A percentile compares a stretch with the other conserved stretches of the same genome.
Evolutionary conservation across 192 early-diverging fungal genomes (phyloP).

Genomic region (Backusella westeae): DNA sequence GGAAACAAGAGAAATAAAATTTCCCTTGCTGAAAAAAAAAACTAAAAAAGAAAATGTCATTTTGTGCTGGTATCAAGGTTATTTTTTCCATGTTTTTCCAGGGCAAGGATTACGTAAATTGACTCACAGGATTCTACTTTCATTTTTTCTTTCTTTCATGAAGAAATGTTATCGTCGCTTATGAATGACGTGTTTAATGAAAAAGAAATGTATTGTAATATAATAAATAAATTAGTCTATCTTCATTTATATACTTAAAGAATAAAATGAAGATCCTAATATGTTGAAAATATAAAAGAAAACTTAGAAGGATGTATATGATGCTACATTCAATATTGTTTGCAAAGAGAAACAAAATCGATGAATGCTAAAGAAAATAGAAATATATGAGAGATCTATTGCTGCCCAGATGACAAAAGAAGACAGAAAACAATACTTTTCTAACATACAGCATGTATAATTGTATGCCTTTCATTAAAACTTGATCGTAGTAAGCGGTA

Average conservation of each 20-base stretch:
- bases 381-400: background rate
- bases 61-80: background rate
- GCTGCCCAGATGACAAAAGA: background rate
- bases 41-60: background rate
- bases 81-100: background rate
- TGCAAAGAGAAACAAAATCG: background rate
- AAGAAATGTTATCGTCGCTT: background rate
- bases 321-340: too few species aligned
- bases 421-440: background rate
- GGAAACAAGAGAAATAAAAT: background rate
- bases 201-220: too few species aligned
- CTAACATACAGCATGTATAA: background rate
- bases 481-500: background rate
- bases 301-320: too few species aligned
- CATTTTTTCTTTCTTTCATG: background rate
- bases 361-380: background rate
- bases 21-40: background rate
- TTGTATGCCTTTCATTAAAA: background rate
- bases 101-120: too few species aligned
- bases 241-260: too few species aligned
- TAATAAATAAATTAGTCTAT: too few species aligned
- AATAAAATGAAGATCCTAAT: too few species aligned
- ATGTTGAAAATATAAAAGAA: too few species aligned
- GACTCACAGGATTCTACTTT: background rate
- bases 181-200: too few species aligned